These are phyloP conservation scores for Lichtheimia corymbifera DNA, from an alignment of 371 early-diverging fungal genomes.

Conservation along the genomic window DNA sequence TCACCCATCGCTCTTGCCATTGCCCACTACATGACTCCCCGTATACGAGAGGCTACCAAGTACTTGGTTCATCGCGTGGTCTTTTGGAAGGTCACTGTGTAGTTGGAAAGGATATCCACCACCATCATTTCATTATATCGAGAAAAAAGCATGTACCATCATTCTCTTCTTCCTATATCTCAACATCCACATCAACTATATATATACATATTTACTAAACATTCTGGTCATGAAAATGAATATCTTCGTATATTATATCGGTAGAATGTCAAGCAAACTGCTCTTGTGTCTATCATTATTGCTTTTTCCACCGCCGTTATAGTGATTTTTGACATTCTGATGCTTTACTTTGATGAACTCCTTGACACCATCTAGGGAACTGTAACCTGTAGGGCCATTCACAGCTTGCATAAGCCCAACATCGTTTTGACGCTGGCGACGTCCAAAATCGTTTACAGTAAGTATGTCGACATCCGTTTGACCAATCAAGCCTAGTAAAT, in stretches of 20 bases:
- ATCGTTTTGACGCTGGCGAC: neutral
- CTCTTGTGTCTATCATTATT: no score
- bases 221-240: no score
- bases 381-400: conserved; percentile 18
- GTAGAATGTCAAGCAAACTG: no score
- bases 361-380: conserved; percentile 17
- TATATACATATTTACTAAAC: no score
- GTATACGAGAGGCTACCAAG: conserved; percentile 20
- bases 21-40: conserved; percentile 29
- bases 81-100: conserved; percentile 46
- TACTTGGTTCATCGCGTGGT: conserved; percentile 26
- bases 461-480: neutral
- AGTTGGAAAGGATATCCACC: neutral
- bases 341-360: conserved; percentile 14
- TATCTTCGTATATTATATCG: no score
- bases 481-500: neutral
- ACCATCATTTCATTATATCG: no score
- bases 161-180: no score
- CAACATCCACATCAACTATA: no score
- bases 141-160: no score
- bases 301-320: no score
- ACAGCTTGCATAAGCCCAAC: conserved; percentile 19
- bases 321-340: no score
- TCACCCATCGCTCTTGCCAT: conserved; percentile 44
- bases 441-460: neutral